Evolutionary conservation across 768 basidiomycete species (phyloP), one percentile per base, ranked within the genome.

Genomic region (Gloeophyllum trabeum): DNA sequence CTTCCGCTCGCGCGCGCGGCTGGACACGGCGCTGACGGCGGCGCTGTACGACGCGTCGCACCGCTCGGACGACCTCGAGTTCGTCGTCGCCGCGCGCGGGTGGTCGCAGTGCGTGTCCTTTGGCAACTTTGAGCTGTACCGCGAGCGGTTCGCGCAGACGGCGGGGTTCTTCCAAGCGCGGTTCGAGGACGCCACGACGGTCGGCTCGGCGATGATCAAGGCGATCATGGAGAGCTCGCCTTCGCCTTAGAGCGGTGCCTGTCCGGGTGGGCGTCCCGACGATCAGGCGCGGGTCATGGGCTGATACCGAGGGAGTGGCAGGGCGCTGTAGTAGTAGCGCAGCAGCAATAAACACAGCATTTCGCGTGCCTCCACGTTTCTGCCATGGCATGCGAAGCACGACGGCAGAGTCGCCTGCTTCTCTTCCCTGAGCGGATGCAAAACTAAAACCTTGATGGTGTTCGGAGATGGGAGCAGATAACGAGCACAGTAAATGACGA

Each of bases 81-180:
- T 98, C 53, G 82, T 92, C 18, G 66, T 97, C 19, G 93, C 91
- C 0, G 90, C 92, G 0, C 67, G 92, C 23, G 92, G 91, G 3
- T 99, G 94, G 94, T 91, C 87, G 52, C 89, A 97, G 61, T 91
- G 89, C 56, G 87, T 98, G 34, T 79, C 75, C 28, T 94, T 94
- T 62, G 90, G 90, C 10, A 81, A 71, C 61, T 96, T 97, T 60
- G 88, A 94, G 48, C 63, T 90, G 42, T 99, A 98, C 66, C 66
- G 72, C 53, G 60, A 70, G 53, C 61, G 93, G 46, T 98, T 98
- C 57, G 71, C 74, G 54, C 71, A 79, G 59, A 93, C 92, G 4
- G 70, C 81, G 41, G 53, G 48, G 24, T 96, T 96, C 61, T 98
- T 97, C 57, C 75, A 89, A 56, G 73, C 78, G 0, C 62, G 92